Percentiles rank a stretch among this genome's conserved stretches.
These are phyloP conservation scores for Picocystis salinarum DNA, from an alignment of 139 green algal genomes.

Conservation along the genomic window DNA sequence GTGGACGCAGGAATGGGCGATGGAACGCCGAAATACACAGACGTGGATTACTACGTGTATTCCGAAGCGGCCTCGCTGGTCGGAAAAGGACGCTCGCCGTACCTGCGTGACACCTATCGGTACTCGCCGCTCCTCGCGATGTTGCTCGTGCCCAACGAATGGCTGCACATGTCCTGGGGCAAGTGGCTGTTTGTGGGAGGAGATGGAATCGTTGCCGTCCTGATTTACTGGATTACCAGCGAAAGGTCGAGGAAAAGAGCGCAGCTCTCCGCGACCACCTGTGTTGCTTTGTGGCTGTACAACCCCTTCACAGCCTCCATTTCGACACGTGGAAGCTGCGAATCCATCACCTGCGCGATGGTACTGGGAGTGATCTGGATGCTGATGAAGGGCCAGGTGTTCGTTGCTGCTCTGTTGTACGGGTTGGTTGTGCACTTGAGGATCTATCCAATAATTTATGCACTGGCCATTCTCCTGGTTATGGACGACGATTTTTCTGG, in stretches of 20 bases:
- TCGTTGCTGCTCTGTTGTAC: constrained; percentile 18
- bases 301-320: constrained; percentile 84
- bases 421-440: constrained; percentile 75
- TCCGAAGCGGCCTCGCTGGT: too few species aligned
- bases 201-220: constrained; percentile 28
- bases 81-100: too few species aligned
- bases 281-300: constrained; percentile 66
- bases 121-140: constrained; percentile 81
- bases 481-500: constrained; percentile 1
- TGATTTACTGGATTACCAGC: too few species aligned
- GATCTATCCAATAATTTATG: constrained; percentile 81
- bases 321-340: constrained; percentile 70
- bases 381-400: not conserved
- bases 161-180: constrained; percentile 38
- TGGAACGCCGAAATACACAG: too few species aligned
- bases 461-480: constrained; percentile 22
- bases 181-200: constrained; percentile 66
- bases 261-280: too few species aligned
- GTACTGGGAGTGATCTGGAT: constrained; percentile 43
- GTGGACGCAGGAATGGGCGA: too few species aligned
- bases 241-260: too few species aligned
- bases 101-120: constrained; percentile 38
- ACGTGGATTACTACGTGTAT: too few species aligned
- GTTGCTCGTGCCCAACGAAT: constrained; percentile 59
- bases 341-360: constrained; percentile 54